These are phyloP conservation scores for Leucaena leucocephala DNA, from an alignment of 306 rosid genomes.

Conservation along the genomic window DNA sequence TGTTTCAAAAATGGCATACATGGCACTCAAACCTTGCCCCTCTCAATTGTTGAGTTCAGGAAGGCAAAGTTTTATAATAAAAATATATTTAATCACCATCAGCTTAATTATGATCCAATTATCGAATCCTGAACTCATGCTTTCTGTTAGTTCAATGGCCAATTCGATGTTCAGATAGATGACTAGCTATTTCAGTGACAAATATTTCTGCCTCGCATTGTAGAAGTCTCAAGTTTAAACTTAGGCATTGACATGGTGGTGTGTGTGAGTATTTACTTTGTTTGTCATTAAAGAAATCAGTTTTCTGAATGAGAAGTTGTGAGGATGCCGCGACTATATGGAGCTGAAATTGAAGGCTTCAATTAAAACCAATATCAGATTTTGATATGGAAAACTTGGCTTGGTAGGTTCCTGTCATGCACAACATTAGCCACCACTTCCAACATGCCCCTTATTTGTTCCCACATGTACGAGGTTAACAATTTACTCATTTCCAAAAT, in stretches of 20 bases:
- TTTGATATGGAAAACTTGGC: neutral
- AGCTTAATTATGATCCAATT: neutral
- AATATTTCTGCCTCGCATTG: too few relatives aligned
- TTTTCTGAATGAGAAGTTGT: neutral
- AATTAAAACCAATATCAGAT: slow-evolving; percentile 23
- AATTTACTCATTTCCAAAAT: slow-evolving; percentile 36
- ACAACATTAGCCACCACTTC: slow-evolving; percentile 19
- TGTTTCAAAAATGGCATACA: neutral
- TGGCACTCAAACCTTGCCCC: neutral
- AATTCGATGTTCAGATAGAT: too few relatives aligned
- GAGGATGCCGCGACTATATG: neutral
- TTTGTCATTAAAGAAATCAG: too few relatives aligned
- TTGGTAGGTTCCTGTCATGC: neutral
- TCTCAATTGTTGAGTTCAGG: neutral
- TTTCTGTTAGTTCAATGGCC: neutral
- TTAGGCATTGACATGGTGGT: too few relatives aligned
- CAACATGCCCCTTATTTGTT: neutral
- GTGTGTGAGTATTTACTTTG: too few relatives aligned
- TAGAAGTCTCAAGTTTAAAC: too few relatives aligned
- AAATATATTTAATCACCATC: neutral
- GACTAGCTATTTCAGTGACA: too few relatives aligned
- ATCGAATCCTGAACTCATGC: neutral
- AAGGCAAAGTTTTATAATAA: neutral
- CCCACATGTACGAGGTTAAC: slow-evolving; percentile 26
- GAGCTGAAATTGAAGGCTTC: slow-evolving; percentile 27